Conservation (phyloP, 257 asterid genomes). For the Przewalskia tangutica region DNA sequence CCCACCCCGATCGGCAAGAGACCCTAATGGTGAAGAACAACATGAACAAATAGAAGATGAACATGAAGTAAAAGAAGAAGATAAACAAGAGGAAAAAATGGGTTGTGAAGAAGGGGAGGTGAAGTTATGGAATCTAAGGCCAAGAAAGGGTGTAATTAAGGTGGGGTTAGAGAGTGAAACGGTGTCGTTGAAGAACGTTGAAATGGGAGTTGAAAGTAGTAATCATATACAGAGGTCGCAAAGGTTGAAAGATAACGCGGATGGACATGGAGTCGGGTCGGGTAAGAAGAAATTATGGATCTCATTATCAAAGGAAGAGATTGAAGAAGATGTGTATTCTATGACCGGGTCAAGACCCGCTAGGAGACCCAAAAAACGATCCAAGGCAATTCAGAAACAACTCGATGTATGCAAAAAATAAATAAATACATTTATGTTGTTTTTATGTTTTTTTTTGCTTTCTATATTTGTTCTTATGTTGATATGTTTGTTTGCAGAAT, state of each 20-base stretch:
- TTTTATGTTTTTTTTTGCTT: neutral
- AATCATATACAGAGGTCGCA: conserved; percentile 8
- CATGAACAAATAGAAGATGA: neutral
- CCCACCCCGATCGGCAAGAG: neutral
- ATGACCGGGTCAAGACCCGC: conserved; percentile 73
- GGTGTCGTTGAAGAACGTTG: conserved; percentile 1
- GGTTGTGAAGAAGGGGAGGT: conserved; percentile 40
- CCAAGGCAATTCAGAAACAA: conserved; percentile 59
- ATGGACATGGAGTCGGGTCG: conserved; percentile 20
- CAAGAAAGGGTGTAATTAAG: conserved; percentile 30
- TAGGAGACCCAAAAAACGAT: conserved; percentile 67
- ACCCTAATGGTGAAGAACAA: neutral
- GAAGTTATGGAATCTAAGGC: conserved; percentile 60
- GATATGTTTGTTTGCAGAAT: conserved; percentile 24
- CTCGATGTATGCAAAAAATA: conserved; percentile 40
- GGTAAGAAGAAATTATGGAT: conserved; percentile 64
- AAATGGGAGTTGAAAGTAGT: conserved; percentile 9
- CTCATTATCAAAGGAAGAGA: conserved; percentile 71
- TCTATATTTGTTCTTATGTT: neutral
- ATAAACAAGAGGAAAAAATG: conserved; percentile 2
- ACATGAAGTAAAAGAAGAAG: neutral
- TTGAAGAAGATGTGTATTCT: conserved; percentile 80
- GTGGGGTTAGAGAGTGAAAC: neutral
- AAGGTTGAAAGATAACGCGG: conserved; percentile 23
- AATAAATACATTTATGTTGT: neutral